These are phyloP conservation scores for Malus hybrid DNA, from an alignment of 331 rosid species.

Conservation along the genomic window DNA sequence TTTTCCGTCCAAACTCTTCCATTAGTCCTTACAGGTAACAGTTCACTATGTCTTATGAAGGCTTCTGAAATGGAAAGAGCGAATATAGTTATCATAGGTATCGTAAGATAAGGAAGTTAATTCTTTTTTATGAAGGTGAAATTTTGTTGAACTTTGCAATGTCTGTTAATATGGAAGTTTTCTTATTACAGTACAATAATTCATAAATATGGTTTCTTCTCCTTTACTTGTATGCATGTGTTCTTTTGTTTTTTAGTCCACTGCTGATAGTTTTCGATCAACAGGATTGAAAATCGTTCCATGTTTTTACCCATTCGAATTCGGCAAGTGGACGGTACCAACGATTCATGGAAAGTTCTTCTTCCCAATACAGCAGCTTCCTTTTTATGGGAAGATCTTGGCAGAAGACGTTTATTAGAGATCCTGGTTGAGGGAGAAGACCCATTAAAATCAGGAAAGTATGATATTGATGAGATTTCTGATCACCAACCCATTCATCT, in stretches of 20 bases:
- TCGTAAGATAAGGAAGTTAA: not conserved
- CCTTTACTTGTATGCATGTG: too few relatives aligned
- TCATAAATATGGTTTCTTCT: too few relatives aligned
- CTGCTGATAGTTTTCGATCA: too few relatives aligned
- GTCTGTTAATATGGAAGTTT: not conserved
- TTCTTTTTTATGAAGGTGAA: slow-evolving; percentile 1
- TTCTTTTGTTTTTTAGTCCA: too few relatives aligned
- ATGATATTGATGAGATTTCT: slow-evolving; percentile 75
- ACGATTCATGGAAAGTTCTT: slow-evolving; percentile 83
- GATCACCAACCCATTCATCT: slow-evolving; percentile 63
- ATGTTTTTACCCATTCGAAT: slow-evolving; percentile 75
- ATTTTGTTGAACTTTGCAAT: not conserved
- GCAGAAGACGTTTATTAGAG: slow-evolving; percentile 80
- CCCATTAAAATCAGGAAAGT: slow-evolving; percentile 53
- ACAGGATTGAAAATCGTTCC: slow-evolving; percentile 22
- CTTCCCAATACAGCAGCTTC: slow-evolving; percentile 76
- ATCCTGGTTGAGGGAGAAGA: slow-evolving; percentile 71
- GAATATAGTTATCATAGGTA: not conserved
- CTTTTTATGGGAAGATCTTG: slow-evolving; percentile 96
- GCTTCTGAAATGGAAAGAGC: slow-evolving; percentile 3
- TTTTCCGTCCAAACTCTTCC: slow-evolving; percentile 63
- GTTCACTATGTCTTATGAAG: not conserved
- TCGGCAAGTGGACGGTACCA: slow-evolving; percentile 77
- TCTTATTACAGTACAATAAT: not conserved
- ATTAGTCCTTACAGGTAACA: slow-evolving; percentile 88